Base-by-base conservation (phyloP, 2,329 filamentous ascomycete genomes). In the Penicillium sp. region DNA sequence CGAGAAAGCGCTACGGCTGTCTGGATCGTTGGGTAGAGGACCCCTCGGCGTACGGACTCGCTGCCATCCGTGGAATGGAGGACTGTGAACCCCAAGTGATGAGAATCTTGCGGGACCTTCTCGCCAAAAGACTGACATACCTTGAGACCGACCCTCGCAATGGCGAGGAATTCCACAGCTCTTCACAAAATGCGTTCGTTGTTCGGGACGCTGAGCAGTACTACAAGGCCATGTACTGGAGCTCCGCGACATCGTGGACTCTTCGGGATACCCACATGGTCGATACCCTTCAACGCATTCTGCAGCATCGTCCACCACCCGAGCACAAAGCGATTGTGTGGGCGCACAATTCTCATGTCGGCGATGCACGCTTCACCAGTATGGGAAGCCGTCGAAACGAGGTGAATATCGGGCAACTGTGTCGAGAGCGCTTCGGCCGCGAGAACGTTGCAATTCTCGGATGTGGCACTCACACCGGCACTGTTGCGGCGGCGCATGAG, bases 371-470 rank as follows among this genome's bases (percentile, higher is more conserved):
- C 12, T 72, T 68, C 32, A 78, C 75, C 5, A 72, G 69, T 46
- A 77, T 77, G 75, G 72, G 74, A 8, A 63, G 57, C 32, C 57
- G 64, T 3, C 61, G 67, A 13, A 68, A 69, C 6, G 73, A 78
- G 57, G 57, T 77, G 41, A 79, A 78, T 52, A 65, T 79, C n/a
- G 76, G 76, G 0, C 76, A 79, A 59, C 60, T 79, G n/a, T 78
- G 74, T 57, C 71, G 73, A 25, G 69, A 77, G 56, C 54, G 64
- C 9, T 71, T 72, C 48, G 71, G 67, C 27, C 58, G 63, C 33
- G 60, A 67, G 3, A 64, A 73, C 28, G 71, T 74, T 12, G 64
- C 65, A 4, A 68, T 74, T 48, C 58, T 76, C 43, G 76, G 76
- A 8, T 77, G 73, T 46, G 69, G 73, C 5, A 76, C 74, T 3